Evolutionary conservation across 2,329 filamentous ascomycete genomes (phyloP).

Genomic region (Diaporthe humulicola): DNA sequence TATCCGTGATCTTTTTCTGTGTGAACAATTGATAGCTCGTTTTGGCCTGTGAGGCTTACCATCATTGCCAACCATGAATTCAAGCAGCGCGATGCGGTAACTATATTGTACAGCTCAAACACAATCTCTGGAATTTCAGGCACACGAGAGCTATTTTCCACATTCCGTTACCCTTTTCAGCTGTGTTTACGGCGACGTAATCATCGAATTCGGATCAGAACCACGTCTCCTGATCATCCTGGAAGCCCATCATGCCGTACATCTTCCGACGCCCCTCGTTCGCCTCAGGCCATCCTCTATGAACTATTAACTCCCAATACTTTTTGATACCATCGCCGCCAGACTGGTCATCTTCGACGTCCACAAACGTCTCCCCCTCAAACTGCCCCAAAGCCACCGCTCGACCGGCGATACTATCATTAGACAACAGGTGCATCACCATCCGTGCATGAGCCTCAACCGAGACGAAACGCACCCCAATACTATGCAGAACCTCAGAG

Average conservation of each 20-base stretch:
- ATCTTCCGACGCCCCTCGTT: neutral
- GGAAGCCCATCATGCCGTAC: neutral
- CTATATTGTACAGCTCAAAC: too few species aligned
- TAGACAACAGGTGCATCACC: neutral
- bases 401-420: neutral
- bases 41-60: too few species aligned
- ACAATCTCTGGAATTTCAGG: too few species aligned
- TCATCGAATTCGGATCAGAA: neutral
- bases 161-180: neutral
- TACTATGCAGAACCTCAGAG: neutral
- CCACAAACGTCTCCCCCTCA: neutral
- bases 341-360: conserved; percentile 1
- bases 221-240: neutral
- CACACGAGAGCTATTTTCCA: too few species aligned
- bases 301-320: neutral
- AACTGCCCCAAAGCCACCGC: conserved; percentile 4
- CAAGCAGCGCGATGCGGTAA: too few species aligned
- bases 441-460: neutral
- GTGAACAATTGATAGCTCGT: too few species aligned
- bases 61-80: too few species aligned
- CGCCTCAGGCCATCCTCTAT: neutral
- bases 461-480: neutral
- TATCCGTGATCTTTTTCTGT: too few species aligned
- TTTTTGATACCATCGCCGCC: neutral
- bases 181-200: too few species aligned